Evolutionary conservation across 805 yeast genomes (phyloP).

Genomic region (Yarrowia sp.): DNA sequence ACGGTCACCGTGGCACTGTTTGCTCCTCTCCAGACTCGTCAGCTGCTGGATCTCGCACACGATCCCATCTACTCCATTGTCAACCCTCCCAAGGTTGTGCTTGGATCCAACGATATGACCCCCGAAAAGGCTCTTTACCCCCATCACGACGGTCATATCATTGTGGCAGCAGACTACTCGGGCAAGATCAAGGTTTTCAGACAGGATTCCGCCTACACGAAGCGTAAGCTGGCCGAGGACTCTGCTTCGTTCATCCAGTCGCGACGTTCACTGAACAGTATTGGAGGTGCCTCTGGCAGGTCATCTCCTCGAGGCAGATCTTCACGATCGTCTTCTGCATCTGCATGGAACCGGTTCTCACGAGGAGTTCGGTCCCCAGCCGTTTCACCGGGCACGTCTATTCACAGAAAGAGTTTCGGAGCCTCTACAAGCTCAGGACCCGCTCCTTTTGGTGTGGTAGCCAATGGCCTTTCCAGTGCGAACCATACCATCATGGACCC

Average conservation of each 20-base stretch:
- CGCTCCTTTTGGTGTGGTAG: conserved; percentile 13
- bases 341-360: conserved; percentile 29
- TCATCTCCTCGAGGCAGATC: conserved; percentile 37
- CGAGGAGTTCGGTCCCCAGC: conserved; percentile 26
- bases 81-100: conserved; percentile 48
- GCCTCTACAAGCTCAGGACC: conserved; percentile 9
- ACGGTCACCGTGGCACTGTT: conserved; percentile 77
- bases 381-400: conserved; percentile 23
- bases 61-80: conserved; percentile 78
- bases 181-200: conserved; percentile 81
- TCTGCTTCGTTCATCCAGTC: conserved; percentile 35
- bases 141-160: conserved; percentile 54
- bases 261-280: conserved; percentile 4
- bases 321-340: conserved; percentile 14
- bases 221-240: conserved; percentile 43
- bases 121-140: conserved; percentile 27
- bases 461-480: conserved; percentile 23
- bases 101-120: conserved; percentile 38
- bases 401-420: conserved; percentile 14
- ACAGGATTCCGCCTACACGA: conserved; percentile 70
- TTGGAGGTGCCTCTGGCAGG: conserved; percentile 35
- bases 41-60: conserved; percentile 71
- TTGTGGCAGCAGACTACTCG: conserved; percentile 76
- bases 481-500: conserved; percentile 28
- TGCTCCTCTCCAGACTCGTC: conserved; percentile 75